phyloP scores from a whole-genome alignment of 139 green algal species.

The Eudorina sp. region DNA sequence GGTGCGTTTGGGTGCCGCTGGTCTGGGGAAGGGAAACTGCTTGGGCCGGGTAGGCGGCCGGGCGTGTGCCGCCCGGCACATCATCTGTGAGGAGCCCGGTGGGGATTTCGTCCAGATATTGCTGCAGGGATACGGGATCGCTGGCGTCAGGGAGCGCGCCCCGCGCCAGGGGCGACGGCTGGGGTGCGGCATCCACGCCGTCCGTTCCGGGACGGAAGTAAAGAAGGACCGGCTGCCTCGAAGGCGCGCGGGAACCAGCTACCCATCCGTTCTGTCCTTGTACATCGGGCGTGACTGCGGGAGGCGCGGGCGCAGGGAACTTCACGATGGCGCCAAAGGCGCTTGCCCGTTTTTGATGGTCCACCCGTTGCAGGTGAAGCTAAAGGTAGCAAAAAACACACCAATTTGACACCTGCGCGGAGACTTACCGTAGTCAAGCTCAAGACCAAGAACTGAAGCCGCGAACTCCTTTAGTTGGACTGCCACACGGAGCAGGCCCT shows the following conservation, averaged over 20 bases:
- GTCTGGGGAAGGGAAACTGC: not conserved
- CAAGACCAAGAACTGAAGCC: conserved; percentile 7
- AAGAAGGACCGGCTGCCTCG: not conserved
- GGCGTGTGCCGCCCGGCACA: no score
- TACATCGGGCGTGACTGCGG: conserved; percentile 32
- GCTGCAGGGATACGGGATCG: not conserved
- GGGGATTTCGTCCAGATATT: conserved; percentile 12
- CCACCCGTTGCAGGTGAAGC: no score
- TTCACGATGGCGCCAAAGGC: not conserved
- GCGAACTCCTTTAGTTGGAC: conserved; percentile 13
- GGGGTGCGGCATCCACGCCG: not conserved
- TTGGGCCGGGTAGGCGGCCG: no score
- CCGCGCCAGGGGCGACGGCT: not conserved
- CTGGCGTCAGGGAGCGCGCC: not conserved
- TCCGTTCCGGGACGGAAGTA: not conserved
- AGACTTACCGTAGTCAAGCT: conserved; percentile 30
- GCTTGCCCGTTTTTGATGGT: no score
- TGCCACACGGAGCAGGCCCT: not conserved
- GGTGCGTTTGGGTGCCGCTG: not conserved
- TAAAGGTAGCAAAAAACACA: no score
- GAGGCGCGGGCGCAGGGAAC: not conserved
- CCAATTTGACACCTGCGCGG: not conserved
- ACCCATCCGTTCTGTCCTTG: not conserved
- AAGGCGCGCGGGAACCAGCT: not conserved
- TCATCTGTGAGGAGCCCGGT: not conserved